Evolutionary conservation across 192 early-diverging fungal species (phyloP).

Genomic region (Backusella parvicylindrica): DNA sequence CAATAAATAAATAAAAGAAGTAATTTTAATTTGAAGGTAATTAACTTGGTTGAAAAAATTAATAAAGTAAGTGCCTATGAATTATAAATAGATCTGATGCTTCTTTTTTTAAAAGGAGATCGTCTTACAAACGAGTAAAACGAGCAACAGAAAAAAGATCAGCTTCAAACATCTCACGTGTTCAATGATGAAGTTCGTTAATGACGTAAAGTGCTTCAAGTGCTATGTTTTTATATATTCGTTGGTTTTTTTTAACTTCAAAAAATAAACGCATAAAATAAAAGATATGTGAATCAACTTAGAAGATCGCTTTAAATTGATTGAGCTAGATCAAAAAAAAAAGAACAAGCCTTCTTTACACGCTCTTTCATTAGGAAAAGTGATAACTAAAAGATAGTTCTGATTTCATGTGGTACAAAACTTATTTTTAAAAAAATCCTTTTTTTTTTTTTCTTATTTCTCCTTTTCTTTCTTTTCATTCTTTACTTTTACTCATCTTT

Average conservation of each 20-base stretch:
- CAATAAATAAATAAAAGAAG: background rate
- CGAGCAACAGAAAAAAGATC: background rate
- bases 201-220: constrained; percentile 2
- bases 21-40: background rate
- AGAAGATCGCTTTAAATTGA: background rate
- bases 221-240: background rate
- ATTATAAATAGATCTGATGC: background rate
- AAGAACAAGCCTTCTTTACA: background rate
- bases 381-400: background rate
- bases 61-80: background rate
- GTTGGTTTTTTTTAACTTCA: background rate
- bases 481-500: background rate
- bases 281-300: background rate
- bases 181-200: background rate
- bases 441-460: background rate
- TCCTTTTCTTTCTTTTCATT: background rate
- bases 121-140: background rate
- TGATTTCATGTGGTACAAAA: background rate
- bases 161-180: background rate
- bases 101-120: background rate
- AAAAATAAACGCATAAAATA: background rate
- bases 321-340: background rate
- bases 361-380: background rate
- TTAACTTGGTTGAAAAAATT: background rate
- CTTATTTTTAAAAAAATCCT: background rate